Conservation (phyloP, 192 early-diverging fungal species). For the Backusella sp. region DNA sequence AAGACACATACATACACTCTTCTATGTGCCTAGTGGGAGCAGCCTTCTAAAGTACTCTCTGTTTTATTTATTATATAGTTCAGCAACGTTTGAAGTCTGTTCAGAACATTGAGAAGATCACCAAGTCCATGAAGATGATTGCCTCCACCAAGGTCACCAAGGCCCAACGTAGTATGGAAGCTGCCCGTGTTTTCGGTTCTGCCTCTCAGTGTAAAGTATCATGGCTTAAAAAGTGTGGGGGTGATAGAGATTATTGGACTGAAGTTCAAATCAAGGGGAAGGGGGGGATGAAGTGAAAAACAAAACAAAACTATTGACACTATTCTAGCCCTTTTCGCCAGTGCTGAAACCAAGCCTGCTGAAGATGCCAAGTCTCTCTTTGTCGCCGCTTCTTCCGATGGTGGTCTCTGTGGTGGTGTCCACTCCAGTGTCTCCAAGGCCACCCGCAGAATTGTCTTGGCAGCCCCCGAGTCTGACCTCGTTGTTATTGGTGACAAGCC, state of each 20-base stretch:
- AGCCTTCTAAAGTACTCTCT: not conserved
- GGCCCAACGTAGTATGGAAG: conserved; percentile 88
- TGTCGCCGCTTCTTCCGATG: conserved; percentile 90
- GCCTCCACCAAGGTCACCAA: conserved; percentile 96
- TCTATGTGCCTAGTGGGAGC: not conserved
- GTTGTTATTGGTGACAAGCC: conserved; percentile 93
- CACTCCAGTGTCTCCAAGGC: conserved; percentile 90
- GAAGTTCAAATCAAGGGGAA: conserved; percentile 8
- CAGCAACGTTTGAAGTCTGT: conserved; percentile 94
- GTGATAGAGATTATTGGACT: not conserved
- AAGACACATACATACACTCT: not conserved
- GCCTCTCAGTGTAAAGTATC: conserved; percentile 56
- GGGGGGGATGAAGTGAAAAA: not conserved
- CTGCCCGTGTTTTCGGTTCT: conserved; percentile 74
- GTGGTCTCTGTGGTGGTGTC: conserved; percentile 99
- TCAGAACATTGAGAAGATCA: conserved; percentile 98
- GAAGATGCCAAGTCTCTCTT: conserved; percentile 67
- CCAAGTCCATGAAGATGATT: conserved; percentile 99
- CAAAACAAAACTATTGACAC: not conserved
- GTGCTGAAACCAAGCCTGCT: conserved; percentile 71
- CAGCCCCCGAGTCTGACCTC: conserved; percentile 54
- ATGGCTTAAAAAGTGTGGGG: not conserved
- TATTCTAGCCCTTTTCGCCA: conserved; percentile 62
- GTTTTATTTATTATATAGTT: conserved; percentile 50
- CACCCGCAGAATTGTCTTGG: conserved; percentile 64